Evolutionary conservation across 1,284 basidiomycete genomes (phyloP).

Genomic region (Heliocybe sulcata): DNA sequence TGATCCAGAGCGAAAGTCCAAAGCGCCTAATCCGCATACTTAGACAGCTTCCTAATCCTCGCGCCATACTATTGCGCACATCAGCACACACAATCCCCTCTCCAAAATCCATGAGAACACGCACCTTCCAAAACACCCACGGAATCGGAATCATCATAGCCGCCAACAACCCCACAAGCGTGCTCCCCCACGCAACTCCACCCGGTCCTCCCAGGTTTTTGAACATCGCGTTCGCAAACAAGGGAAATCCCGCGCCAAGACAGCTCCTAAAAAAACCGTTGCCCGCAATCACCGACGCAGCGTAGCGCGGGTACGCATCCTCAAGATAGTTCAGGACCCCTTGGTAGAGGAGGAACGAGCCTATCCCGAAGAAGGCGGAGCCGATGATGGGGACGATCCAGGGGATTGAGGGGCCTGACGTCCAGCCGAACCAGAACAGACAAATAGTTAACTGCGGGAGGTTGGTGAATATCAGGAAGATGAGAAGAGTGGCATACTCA

Average conservation of each 20-base stretch:
- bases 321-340: slow-evolving; percentile 23
- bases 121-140: slow-evolving; percentile 8
- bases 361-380: slow-evolving; percentile 15
- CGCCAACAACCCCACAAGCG: slow-evolving; percentile 23
- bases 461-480: not conserved
- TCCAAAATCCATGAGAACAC: too few species aligned
- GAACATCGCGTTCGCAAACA: slow-evolving; percentile 26
- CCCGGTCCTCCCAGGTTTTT: slow-evolving; percentile 16
- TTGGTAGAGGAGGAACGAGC: slow-evolving; percentile 26
- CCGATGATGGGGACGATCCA: slow-evolving; percentile 17
- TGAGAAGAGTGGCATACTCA: slow-evolving; percentile 13
- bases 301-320: slow-evolving; percentile 25
- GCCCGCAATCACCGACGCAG: slow-evolving; percentile 30
- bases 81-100: too few species aligned
- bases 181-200: slow-evolving; percentile 21
- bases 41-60: too few species aligned
- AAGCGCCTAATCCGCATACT: too few species aligned
- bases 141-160: slow-evolving; percentile 22
- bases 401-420: slow-evolving; percentile 19
- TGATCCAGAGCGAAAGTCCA: too few species aligned
- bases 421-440: slow-evolving; percentile 36
- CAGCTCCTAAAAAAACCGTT: slow-evolving; percentile 27
- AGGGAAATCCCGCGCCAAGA: slow-evolving; percentile 28
- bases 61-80: too few species aligned
- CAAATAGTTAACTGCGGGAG: not conserved